Evolutionary conservation across 495 filamentous ascomycete species (phyloP).

Genomic region (Xylaria cubensis): DNA sequence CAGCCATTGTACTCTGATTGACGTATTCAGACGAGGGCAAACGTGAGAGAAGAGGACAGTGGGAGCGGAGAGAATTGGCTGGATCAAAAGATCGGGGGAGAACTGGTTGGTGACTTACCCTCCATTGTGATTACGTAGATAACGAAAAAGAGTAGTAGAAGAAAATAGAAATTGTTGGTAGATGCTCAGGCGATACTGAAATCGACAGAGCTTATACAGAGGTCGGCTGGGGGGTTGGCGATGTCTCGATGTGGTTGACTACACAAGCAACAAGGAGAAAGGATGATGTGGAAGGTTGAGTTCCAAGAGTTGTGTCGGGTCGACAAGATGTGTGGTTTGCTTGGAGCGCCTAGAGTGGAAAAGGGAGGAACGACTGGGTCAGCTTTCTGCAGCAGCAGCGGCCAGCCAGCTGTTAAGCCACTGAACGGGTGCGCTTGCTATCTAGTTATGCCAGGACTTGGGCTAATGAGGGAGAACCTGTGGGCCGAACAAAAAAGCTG

Average conservation of each 20-base stretch:
- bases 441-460: conserved; percentile 6
- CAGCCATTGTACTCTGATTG: conserved; percentile 51
- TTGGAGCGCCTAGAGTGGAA: conserved; percentile 34
- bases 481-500: conserved; percentile 45
- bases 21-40: conserved; percentile 19
- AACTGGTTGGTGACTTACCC: conserved; percentile 44
- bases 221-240: conserved; percentile 28
- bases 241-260: conserved; percentile 44
- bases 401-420: conserved; percentile 28
- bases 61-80: not conserved
- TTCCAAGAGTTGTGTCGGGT: conserved; percentile 56
- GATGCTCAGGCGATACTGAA: conserved; percentile 53
- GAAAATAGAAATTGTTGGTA: conserved; percentile 41
- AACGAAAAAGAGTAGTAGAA: conserved; percentile 44
- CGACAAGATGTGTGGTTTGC: conserved; percentile 31
- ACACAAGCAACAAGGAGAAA: conserved; percentile 50
- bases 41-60: conserved; percentile 22
- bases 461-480: conserved; percentile 34
- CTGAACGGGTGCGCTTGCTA: conserved; percentile 14
- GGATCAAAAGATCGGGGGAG: conserved; percentile 27
- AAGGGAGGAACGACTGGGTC: conserved; percentile 39
- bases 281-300: conserved; percentile 58
- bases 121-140: conserved; percentile 60
- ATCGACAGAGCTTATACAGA: conserved; percentile 46
- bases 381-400: conserved; percentile 17